Percentiles rank a stretch among this genome's conserved stretches.
Conservation (phyloP, 257 asterid species). For the Phtheirospermum japonicum region DNA sequence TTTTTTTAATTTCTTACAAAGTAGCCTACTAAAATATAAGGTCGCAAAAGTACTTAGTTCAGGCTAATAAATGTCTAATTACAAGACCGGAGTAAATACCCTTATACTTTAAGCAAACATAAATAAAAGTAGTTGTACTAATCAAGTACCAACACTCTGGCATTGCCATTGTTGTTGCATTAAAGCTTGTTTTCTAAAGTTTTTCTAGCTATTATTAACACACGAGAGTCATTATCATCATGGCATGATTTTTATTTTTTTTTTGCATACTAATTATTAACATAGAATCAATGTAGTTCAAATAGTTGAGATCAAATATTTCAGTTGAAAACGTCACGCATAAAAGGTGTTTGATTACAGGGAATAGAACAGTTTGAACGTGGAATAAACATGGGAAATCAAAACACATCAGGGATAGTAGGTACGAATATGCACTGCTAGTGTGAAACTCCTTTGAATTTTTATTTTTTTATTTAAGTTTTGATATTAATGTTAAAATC, state of each 20-base stretch:
- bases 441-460: too few species aligned
- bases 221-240: slow-evolving; percentile 29
- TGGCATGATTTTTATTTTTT: slow-evolving; percentile 25
- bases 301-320: slow-evolving; percentile 9
- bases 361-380: slow-evolving; percentile 28
- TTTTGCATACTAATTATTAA: neutral
- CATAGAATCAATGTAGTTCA: slow-evolving; percentile 23
- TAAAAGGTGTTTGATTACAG: slow-evolving; percentile 31
- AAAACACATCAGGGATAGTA: slow-evolving; percentile 55
- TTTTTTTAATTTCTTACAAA: too few species aligned
- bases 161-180: slow-evolving; percentile 33
- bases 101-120: slow-evolving; percentile 57
- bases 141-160: slow-evolving; percentile 56
- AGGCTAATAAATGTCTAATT: slow-evolving; percentile 4
- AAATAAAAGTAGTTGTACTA: slow-evolving; percentile 37
- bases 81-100: slow-evolving; percentile 25
- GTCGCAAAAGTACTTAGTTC: too few species aligned
- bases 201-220: neutral
- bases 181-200: slow-evolving; percentile 37
- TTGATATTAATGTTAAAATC: too few species aligned
- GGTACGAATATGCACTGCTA: slow-evolving; percentile 35
- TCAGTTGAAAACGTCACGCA: neutral
- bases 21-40: too few species aligned
- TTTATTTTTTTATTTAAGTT: neutral
- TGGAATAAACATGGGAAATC: slow-evolving; percentile 69